Evolutionary conservation across 257 asterid species (phyloP), one percentile per base, ranked within the genome.

Genomic region (Solanum bulbocastanum): DNA sequence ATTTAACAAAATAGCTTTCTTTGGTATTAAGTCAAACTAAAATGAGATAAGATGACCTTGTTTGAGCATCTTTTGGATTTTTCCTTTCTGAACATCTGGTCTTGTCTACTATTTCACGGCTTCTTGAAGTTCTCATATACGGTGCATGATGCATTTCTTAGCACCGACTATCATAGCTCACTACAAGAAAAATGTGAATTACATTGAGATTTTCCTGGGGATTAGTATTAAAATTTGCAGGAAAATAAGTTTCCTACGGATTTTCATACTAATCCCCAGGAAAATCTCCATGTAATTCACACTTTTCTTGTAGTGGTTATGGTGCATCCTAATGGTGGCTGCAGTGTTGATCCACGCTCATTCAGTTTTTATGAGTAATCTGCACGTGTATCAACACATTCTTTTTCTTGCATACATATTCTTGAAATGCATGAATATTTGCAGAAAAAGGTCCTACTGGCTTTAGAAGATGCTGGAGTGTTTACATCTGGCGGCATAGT

Each of bases 401-500:
- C 62, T 44, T 79, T 79, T 27, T 16, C 60, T 76, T 11, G n/a
- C 15, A 73, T 52, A 36, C 78, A 58, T 76, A 83, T 75, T 92
- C 83, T 87, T 88, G 33, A 36, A 81, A 85, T 62, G 87, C 37
- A 36, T 42, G 27, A 87, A 89, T 88, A 58, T 89, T n/a, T 94
- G 95, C 98, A 96, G 98, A 93, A 92, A 92, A 96, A 90, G 44
- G 95, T 93, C 90, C 92, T 96, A 42, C 86, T 71, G 65, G 98
- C 99, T 88, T 92, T 97, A 91, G 98, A 97, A 91, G 93, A 92
- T 87, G 98, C 98, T 87, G 99, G 98, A 75, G 90, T 97, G 88
- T 97, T 97, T 89, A 92, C 98, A 74, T 95, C 98, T 74, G 97
- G 98, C 87, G 99, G 99, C 91, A 89, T 97, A 90, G 94, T 95